Evolutionary conservation across 2,329 filamentous ascomycete species (phyloP), one percentile per base, ranked within the genome.

Genomic region (Pseudogymnoascus sp.): DNA sequence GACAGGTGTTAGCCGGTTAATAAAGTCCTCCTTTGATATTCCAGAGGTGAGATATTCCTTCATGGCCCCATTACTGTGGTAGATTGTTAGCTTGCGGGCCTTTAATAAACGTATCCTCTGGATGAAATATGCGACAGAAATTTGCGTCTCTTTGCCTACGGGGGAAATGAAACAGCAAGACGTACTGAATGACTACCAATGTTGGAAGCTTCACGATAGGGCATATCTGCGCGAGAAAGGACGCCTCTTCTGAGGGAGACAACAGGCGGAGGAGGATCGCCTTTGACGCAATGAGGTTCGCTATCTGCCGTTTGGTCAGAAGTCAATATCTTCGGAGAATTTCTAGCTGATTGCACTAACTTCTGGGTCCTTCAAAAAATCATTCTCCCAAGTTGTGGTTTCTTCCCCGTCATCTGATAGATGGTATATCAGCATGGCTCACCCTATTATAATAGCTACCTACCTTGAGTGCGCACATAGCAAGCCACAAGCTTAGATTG

Each of bases 221-320:
- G 70, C 91, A 96, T 70, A 96, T 90, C 53, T 90, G 90, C 8
- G 87, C 84, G 12, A 98, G 80, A 70, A 91, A 96, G 5, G 84
- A 86, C 8, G 91, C 91, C 78, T 96, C 92, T 67, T 89, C 84
- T 1, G 89, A 92, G 22, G 88, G 90, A 16, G 87, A 85, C 35
- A 81, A 76, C 22, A 97, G 79, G 60, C 88, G 84, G 22, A 97
- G 79, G 6, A 88, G 77, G 19, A 97, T 80, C 2, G 90, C 84
- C 70, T 87, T 84, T 37, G 81, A 78, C 26, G 79, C 76, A 63
- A 95, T 79, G 28, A 85, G 71, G 61, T 77, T 75, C 61, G 78
- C 80, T 61, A 89, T 72, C 84, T 89, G 66, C 19, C 10, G 62
- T 56, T 19, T 16, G 28, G 59, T 66, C 46, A 68, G 60, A 24